Conservation (phyloP, 306 rosid genomes). For the Prinsepia uniflora region DNA sequence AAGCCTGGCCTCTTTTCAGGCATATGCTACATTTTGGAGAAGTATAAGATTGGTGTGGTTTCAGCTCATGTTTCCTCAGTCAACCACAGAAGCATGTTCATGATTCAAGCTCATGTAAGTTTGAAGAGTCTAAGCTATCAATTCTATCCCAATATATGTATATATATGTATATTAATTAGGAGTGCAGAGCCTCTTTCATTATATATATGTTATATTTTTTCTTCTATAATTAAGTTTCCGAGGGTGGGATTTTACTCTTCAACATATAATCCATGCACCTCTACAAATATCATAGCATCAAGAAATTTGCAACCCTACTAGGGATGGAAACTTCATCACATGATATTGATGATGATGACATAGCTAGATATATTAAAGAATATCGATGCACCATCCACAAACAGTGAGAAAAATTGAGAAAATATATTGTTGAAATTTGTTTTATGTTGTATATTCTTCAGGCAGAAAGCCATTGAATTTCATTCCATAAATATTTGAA, state of each 20-base stretch:
- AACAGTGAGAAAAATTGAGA: not conserved
- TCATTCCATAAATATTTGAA: not conserved
- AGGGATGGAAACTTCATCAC: not conserved
- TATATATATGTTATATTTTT: too few species aligned
- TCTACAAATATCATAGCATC: too few species aligned
- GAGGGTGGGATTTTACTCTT: too few species aligned
- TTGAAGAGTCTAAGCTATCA: not conserved
- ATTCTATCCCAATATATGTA: not conserved
- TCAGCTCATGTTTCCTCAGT: slow-evolving; percentile 45
- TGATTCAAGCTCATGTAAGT: slow-evolving; percentile 64
- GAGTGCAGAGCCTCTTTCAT: too few species aligned
- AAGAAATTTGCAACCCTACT: too few species aligned
- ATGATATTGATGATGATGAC: not conserved
- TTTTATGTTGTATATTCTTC: not conserved
- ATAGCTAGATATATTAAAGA: too few species aligned
- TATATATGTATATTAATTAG: not conserved
- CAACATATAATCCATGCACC: too few species aligned
- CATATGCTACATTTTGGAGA: slow-evolving; percentile 54
- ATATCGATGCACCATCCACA: not conserved
- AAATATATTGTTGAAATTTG: not conserved
- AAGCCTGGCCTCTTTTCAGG: slow-evolving; percentile 38
- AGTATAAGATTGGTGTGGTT: slow-evolving; percentile 40
- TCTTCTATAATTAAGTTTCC: too few species aligned
- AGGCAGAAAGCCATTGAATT: not conserved
- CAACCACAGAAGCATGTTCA: slow-evolving; percentile 27